Conservation (phyloP, 2,329 filamentous ascomycete species). For the Fusarium secorum region DNA sequence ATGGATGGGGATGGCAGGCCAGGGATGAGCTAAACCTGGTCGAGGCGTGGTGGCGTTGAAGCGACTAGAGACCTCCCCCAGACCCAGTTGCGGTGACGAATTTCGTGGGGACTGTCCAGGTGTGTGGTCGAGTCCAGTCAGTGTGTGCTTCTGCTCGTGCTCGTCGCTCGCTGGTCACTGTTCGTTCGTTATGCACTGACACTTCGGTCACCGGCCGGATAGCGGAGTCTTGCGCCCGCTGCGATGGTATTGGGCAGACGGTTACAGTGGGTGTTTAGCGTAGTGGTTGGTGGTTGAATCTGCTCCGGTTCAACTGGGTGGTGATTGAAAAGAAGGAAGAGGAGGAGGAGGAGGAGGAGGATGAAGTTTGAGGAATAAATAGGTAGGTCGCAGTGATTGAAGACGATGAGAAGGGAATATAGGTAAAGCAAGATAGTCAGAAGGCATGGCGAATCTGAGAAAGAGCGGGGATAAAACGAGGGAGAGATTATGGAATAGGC, state of each 20-base stretch:
- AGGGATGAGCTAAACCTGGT: conserved; percentile 38
- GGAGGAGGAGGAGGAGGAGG: not conserved
- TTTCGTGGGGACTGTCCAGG: conserved; percentile 36
- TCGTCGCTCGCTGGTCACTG: not conserved
- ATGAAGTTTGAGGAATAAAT: not conserved
- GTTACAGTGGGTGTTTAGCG: conserved; percentile 22
- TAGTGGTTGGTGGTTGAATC: conserved; percentile 9
- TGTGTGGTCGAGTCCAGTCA: not conserved
- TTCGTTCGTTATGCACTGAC: conserved; percentile 19
- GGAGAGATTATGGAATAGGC: not conserved
- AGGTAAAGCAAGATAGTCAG: not conserved
- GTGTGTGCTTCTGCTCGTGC: not conserved
- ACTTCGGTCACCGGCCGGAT: conserved; percentile 35
- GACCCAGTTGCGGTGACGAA: conserved; percentile 42
- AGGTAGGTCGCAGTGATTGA: not conserved
- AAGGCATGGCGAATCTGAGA: not conserved
- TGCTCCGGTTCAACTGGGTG: not conserved
- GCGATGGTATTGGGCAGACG: conserved; percentile 22
- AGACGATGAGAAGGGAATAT: not conserved
- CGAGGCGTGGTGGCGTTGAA: conserved; percentile 41
- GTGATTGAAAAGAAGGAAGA: not conserved
- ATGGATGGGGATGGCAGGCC: conserved; percentile 21
- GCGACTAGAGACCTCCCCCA: conserved; percentile 28
- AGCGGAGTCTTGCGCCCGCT: conserved; percentile 33
- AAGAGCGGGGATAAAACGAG: not conserved